Base-by-base conservation (phyloP, 2,329 filamentous ascomycete species). In the Penicillium freii region DNA sequence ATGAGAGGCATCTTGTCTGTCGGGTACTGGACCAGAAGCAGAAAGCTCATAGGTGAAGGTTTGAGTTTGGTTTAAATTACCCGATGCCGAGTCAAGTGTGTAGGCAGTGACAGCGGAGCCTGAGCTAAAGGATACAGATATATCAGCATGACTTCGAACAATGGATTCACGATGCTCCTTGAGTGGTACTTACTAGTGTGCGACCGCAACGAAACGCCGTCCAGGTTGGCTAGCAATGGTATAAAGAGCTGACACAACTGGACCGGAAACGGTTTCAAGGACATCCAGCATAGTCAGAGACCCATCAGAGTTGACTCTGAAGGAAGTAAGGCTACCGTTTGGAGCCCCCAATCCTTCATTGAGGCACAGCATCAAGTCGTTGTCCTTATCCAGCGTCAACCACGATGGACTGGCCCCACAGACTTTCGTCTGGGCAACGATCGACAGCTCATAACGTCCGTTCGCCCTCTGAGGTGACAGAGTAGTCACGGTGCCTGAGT, bases 1-100 rank as follows among this genome's bases (percentile, higher is more conserved):
- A 62, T 85, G 83, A 6, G 82, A 75, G 5, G 75, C 77, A 56
- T 84, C 79, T 67, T 86, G 83, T n/a, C 83, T 79, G 31, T 64
- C 68, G 5, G 79, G 71, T 45, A 75, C 72, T 11, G 80, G 74
- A 0, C 81, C 81, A 0, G 75, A 73, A 3, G 25, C 23, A 7
- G 54, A 17, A 17, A 64, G 45, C 13, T 56, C 29, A 23, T 61
- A 67, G 9, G 56, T 59, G 36, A 66, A 64, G 17, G 19, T 8
- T 5, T 39, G 36, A 19, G 55, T 61, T 45, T 65, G 49, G 3
- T 57, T 39, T 36, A 64, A 58, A 27, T 33, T 11, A 7, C 58
- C 58, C 4, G 10, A 13, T n/a, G 19, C 17, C 2, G 51, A 33
- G 44, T 64, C 51, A 7, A 61, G 23, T 25, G 54, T 47, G 45